A percentile compares a stretch with the other conserved stretches of the same genome.
Conservation (phyloP, 2,329 filamentous ascomycete genomes). For the Nemania serpens region DNA sequence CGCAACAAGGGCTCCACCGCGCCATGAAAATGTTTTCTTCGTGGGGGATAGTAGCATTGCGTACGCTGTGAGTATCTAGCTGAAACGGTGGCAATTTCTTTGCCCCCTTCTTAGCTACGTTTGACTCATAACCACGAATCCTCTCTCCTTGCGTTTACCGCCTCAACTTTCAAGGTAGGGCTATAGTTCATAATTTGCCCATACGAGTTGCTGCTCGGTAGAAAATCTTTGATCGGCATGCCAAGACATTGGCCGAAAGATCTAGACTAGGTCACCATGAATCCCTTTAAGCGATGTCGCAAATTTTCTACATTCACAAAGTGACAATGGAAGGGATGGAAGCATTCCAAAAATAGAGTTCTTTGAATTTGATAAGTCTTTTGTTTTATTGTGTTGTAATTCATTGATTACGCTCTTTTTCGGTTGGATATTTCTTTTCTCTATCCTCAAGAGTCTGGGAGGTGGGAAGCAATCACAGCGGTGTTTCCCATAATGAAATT, state of each 20-base stretch:
- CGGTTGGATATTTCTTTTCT: conserved; percentile 25
- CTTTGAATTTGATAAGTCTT: conserved; percentile 2
- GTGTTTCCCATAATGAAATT: conserved; percentile 33
- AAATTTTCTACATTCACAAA: neutral
- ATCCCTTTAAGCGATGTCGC: neutral
- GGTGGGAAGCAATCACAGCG: conserved; percentile 39
- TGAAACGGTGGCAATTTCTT: conserved; percentile 13
- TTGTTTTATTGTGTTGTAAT: conserved; percentile 25
- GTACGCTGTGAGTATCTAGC: neutral
- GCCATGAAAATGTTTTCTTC: neutral
- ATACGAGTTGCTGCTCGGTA: neutral
- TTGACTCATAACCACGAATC: neutral
- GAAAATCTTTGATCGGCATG: too few relatives aligned
- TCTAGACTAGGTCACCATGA: too few relatives aligned
- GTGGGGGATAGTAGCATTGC: conserved; percentile 9
- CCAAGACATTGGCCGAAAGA: too few relatives aligned
- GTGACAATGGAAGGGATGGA: too few relatives aligned
- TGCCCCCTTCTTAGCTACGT: neutral
- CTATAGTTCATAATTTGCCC: neutral
- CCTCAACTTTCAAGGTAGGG: neutral
- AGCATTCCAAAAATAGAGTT: too few relatives aligned
- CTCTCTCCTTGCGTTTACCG: neutral
- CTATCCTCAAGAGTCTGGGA: conserved; percentile 34
- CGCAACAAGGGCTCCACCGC: neutral
- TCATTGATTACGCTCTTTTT: conserved; percentile 30